These are phyloP conservation scores for Argentina anserina DNA, from an alignment of 306 rosid genomes.

Conservation along the genomic window DNA sequence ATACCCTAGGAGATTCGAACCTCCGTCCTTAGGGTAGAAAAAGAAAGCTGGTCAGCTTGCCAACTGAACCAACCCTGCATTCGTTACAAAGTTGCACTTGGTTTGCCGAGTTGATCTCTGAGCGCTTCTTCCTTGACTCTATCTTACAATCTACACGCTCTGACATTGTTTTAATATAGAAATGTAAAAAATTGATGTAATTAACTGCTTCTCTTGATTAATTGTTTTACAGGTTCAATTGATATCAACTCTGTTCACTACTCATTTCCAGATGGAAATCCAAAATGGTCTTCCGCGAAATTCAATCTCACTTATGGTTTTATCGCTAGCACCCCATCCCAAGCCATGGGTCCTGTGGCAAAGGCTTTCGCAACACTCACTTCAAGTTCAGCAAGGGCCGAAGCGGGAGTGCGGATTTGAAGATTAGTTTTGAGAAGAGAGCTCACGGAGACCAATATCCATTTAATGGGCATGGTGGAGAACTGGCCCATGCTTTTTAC, in stretches of 20 bases:
- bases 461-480: slow-evolving; percentile 17
- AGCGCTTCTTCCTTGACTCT: too few species aligned
- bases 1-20: too few species aligned
- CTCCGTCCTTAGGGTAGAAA: too few species aligned
- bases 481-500: slow-evolving; percentile 11
- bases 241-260: background rate
- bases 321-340: background rate
- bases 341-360: slow-evolving; percentile 3
- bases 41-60: too few species aligned
- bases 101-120: too few species aligned
- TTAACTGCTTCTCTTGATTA: too few species aligned
- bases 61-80: too few species aligned
- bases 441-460: slow-evolving; percentile 29
- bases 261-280: slow-evolving; percentile 9
- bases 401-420: slow-evolving; percentile 15
- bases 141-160: too few species aligned
- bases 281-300: slow-evolving; percentile 25
- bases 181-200: too few species aligned
- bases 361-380: slow-evolving; percentile 17
- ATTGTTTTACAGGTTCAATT: background rate
- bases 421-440: slow-evolving; percentile 9
- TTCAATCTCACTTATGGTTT: slow-evolving; percentile 19
- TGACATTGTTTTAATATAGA: too few species aligned
- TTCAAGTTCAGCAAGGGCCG: slow-evolving; percentile 14
- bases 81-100: too few species aligned